A percentile compares a stretch with the other conserved stretches of the same genome.
Conservation (phyloP, 345 rosid species). For the Sisymbrium altissimum region DNA sequence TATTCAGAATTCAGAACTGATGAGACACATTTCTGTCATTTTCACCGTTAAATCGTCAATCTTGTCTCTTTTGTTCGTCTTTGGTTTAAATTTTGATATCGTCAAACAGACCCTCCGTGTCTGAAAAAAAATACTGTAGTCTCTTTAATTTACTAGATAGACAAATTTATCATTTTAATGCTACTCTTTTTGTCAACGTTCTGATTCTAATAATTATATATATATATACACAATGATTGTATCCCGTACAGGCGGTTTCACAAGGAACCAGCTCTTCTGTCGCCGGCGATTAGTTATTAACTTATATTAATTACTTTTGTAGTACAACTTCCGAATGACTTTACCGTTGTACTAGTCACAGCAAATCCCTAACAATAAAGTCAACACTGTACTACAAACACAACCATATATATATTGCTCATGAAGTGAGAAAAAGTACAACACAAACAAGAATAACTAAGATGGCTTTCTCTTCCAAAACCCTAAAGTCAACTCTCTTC, state of each 20-base stretch:
- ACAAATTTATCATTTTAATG: background rate
- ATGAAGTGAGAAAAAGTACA: background rate
- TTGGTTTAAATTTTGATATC: background rate
- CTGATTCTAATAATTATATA: background rate
- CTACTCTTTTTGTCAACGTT: conserved; percentile 4
- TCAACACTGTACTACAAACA: conserved; percentile 38
- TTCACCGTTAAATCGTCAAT: background rate
- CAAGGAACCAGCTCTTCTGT: conserved; percentile 16
- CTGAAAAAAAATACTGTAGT: background rate
- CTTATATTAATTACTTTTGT: background rate
- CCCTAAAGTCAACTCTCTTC: conserved; percentile 46
- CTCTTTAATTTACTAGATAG: background rate
- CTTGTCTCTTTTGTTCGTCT: background rate
- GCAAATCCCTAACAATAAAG: conserved; percentile 11
- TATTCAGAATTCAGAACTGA: background rate
- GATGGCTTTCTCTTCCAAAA: conserved; percentile 35
- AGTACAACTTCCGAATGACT: conserved; percentile 21
- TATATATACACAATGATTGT: conserved; percentile 4
- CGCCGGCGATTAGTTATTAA: conserved; percentile 12
- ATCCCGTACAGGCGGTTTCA: background rate
- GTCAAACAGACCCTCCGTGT: background rate
- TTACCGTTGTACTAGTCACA: conserved; percentile 29
- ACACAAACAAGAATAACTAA: conserved; percentile 8
- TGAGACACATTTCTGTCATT: background rate
- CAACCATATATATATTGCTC: background rate